Base-by-base conservation (phyloP, 2,329 filamentous ascomycete genomes). In the Hymenoscyphus fraxineus region DNA sequence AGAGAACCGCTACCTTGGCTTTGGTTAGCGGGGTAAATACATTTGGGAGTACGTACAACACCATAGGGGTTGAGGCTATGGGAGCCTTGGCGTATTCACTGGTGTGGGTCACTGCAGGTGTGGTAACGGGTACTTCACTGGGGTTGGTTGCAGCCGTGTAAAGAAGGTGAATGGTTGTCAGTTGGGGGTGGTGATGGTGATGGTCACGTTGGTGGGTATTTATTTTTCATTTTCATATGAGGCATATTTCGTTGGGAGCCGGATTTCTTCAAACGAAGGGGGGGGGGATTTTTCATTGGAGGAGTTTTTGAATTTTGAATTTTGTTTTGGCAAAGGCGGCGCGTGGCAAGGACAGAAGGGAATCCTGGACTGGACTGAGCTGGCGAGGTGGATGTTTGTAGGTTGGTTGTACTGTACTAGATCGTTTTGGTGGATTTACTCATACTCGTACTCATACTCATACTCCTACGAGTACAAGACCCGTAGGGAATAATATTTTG, bases 71-170 rank as follows among this genome's bases (percentile, higher is more conserved):
- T 12, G 89, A 93, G 71, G 67, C 85, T 3, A 71, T 80, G 0
- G 94, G 93, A 12, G 91, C 93, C 1, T 78, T 81, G 2, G 85
- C 83, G 0, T 98, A 93, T 81, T 87, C 90, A 1, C 80, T 80
- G 27, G 80, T 94, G 41, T 97, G 92, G 92, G 85, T 85, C n/a
- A 71, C 82, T 27, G 90, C 89, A 6, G 83, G 85, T 3, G 74
- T 83, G 13, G 73, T 88, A 62, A 84, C 85, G 2, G 89, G 89
- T 15, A 40, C 81, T n/a, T 81, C 77, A 1, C 74, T 88, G 44
- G 82, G 80, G 35, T 76, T 81, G 62, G 81, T 87, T 54, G 77
- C 81, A 69, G 74, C 84, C 74, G 76, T 84, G 75, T 80, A 60
- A 70, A 58, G n/a, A 27, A 27, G 12, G 47, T 54, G 47, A 54